phyloP scores from a whole-genome alignment of 495 filamentous ascomycete genomes.

The Stereocaulon alpinum region DNA sequence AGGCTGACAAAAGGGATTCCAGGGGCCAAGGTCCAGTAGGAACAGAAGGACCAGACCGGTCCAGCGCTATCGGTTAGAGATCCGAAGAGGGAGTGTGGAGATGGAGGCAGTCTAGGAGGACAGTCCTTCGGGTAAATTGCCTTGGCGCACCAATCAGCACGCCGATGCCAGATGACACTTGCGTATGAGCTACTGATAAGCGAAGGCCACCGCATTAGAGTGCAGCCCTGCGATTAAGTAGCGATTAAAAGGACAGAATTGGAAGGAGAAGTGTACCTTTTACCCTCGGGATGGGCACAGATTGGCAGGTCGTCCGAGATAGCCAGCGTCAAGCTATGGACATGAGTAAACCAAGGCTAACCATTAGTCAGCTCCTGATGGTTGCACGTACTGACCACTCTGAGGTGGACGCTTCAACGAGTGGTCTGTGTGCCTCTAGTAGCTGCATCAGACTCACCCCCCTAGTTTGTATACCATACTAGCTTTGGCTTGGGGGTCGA shows the following conservation, averaged over 20 bases:
- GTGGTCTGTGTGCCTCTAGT: not conserved
- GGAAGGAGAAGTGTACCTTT: not conserved
- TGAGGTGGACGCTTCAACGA: conserved; percentile 9
- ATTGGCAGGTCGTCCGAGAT: not conserved
- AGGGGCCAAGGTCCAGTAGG: not conserved
- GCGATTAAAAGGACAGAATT: not conserved
- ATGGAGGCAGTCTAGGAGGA: not conserved
- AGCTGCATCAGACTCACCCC: not conserved
- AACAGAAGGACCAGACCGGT: not conserved
- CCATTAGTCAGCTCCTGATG: not conserved
- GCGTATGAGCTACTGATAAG: not conserved
- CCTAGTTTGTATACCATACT: not conserved
- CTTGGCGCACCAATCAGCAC: conserved; percentile 11
- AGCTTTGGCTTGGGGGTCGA: conserved; percentile 9
- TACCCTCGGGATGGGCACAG: not conserved
- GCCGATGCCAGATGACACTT: not conserved
- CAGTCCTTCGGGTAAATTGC: conserved; percentile 7
- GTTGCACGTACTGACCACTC: not conserved
- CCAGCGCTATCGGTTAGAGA: conserved; percentile 9
- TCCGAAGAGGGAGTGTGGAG: conserved; percentile 13
- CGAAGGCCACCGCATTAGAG: not conserved
- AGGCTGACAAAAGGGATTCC: not conserved
- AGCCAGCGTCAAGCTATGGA: not conserved
- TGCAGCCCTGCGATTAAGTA: not conserved
- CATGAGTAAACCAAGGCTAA: not conserved